A percentile compares a stretch with the other conserved stretches of the same genome.
These are phyloP conservation scores for Pinus tabuliformis DNA, from an alignment of 75 land plant species.

Conservation along the genomic window DNA sequence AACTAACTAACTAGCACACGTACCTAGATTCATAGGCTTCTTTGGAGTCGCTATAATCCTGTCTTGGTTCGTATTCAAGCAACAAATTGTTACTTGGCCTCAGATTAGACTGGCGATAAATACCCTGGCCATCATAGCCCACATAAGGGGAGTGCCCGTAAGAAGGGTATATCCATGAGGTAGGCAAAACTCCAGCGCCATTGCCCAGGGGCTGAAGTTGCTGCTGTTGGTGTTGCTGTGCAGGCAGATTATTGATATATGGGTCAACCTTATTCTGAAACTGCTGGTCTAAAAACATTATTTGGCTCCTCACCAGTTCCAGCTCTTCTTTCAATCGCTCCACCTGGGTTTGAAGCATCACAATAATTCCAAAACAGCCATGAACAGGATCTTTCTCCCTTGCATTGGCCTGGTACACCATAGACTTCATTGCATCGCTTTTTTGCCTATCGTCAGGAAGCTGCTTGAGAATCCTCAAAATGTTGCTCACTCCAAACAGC, in stretches of 20 bases:
- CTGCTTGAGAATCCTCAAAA: conserved; percentile 40
- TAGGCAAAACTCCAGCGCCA: background rate
- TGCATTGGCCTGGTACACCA: conserved; percentile 63
- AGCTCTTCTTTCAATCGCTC: conserved; percentile 11
- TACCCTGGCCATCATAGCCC: background rate
- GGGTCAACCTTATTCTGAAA: background rate
- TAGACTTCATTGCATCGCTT: conserved; percentile 57
- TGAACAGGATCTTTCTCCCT: conserved; percentile 71
- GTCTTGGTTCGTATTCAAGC: background rate
- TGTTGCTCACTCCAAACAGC: conserved; percentile 71
- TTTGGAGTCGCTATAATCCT: background rate
- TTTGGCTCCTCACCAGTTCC: conserved; percentile 19
- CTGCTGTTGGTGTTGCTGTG: conserved; percentile 1
- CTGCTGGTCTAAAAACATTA: background rate
- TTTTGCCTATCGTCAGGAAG: conserved; percentile 34
- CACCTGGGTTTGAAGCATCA: conserved; percentile 37
- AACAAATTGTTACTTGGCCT: background rate
- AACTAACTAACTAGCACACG: too few species aligned
- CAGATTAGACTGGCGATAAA: background rate
- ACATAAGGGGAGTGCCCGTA: background rate
- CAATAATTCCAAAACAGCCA: conserved; percentile 59
- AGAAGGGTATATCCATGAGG: background rate
- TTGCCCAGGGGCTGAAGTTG: conserved; percentile 5
- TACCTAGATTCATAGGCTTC: conserved; percentile 17
- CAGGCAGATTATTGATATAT: too few species aligned